Evolutionary conservation across 23 red algal species (phyloP), one percentile per base, ranked within the genome.

Genomic region (Gracilaria domingensis): DNA sequence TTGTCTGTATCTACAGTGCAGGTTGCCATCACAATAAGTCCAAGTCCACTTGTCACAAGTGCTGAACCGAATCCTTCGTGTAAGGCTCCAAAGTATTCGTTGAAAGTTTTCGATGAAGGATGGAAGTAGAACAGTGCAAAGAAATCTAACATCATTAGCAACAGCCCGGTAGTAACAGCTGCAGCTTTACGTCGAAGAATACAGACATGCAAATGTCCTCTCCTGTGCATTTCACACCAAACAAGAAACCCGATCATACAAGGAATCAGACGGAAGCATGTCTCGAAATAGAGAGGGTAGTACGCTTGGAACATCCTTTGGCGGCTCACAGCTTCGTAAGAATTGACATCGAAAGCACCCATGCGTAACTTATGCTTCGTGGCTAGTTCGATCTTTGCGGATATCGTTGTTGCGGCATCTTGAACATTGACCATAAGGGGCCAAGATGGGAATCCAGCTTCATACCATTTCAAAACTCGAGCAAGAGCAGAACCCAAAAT

Each of bases 261-360:
- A 64, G 58, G 58, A 64, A 64, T 64, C 58, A 64, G 58, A 64
- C 58, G 58, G 17, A 8, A 64, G 14, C 14, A 4, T 4, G 58
- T 64, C 14, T 64, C 6, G 17, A 64, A 64, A 29, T 64, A 64
- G 3, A 64, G 58, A 64, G 58, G 58, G 58, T 64, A 64, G 58
- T 64, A 64, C 58, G 58, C 58, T 29, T 64, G 58, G 14, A 64
- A 64, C 3, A 64, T 16, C 3, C 14, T 64, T 64, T 14, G 58
- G 17, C 58, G 58, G 17, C 58, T 64, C 4, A 64, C 26, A 16
- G 58, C 58, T 7, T 64, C 58, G 58, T 64, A 16, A 26, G 58
- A 64, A n/a, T 64, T n/a, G 58, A 64, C 58, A 64, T 64, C 58
- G 58, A 64, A 64, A 64, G 58, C 4, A 26, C 58, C 58, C 58